Evolutionary conservation across 1,284 basidiomycete species (phyloP).

Genomic region (Sparassis latifolia): DNA sequence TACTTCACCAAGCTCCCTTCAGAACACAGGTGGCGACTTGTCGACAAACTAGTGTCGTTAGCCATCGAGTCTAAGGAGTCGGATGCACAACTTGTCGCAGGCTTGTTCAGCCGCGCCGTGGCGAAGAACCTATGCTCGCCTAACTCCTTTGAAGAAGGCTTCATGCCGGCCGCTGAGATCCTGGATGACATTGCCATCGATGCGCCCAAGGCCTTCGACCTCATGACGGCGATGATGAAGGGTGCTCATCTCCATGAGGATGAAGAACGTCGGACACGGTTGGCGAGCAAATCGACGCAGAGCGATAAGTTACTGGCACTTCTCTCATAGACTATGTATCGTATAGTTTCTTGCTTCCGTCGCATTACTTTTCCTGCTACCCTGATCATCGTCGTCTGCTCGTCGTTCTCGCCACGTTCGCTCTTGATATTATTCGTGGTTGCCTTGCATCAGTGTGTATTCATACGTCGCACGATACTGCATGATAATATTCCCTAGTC

Average conservation of each 20-base stretch:
- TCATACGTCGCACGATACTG: slow-evolving; percentile 3
- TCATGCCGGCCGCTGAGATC: slow-evolving; percentile 60
- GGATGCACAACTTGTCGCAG: slow-evolving; percentile 75
- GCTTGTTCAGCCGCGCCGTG: slow-evolving; percentile 54
- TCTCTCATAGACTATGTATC: slow-evolving; percentile 29
- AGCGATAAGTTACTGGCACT: slow-evolving; percentile 50
- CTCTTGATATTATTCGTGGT: slow-evolving; percentile 9
- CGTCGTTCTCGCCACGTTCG: slow-evolving; percentile 8
- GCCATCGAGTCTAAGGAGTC: slow-evolving; percentile 80
- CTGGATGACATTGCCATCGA: slow-evolving; percentile 87
- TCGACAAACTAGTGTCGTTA: slow-evolving; percentile 67
- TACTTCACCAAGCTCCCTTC: slow-evolving; percentile 72
- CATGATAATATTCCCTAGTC: slow-evolving; percentile 2
- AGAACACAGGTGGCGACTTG: slow-evolving; percentile 56
- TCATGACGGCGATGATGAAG: slow-evolving; percentile 70
- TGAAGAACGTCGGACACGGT: slow-evolving; percentile 44
- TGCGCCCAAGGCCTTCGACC: slow-evolving; percentile 78
- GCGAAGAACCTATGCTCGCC: slow-evolving; percentile 54
- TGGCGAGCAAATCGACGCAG: slow-evolving; percentile 54
- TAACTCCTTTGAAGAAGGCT: slow-evolving; percentile 50
- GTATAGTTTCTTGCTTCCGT: slow-evolving; percentile 12
- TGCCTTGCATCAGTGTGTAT: slow-evolving; percentile 7
- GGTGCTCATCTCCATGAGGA: slow-evolving; percentile 51
- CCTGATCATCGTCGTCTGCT: slow-evolving; percentile 6
- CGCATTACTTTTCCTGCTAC: slow-evolving; percentile 5